phyloP scores from a whole-genome alignment of 2,329 filamentous ascomycete genomes.

The Lecanicillium sp. region DNA sequence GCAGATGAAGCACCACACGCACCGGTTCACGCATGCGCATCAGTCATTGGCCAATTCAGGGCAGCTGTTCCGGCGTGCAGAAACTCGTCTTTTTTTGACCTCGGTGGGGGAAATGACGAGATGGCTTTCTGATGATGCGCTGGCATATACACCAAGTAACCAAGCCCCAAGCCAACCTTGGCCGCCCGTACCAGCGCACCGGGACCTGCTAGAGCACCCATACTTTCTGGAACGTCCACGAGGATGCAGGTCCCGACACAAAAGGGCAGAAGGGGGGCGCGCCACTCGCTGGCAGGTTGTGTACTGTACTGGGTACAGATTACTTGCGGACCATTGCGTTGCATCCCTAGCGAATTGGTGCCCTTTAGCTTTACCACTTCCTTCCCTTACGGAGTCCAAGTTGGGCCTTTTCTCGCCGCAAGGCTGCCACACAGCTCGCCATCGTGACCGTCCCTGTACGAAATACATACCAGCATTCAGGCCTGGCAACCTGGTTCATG shows the following conservation, averaged over 20 bases:
- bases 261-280: background rate
- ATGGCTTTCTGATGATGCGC: conserved; percentile 3
- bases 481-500: background rate
- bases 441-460: background rate
- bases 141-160: no score
- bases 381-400: no score
- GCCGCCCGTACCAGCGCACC: conserved; percentile 3
- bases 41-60: conserved; percentile 6
- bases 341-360: background rate
- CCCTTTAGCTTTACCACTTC: background rate
- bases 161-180: no score
- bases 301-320: no score
- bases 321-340: background rate
- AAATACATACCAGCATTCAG: background rate
- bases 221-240: conserved; percentile 7
- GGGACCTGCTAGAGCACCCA: conserved; percentile 2
- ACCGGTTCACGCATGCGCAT: no score
- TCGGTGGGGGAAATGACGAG: no score
- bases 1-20: no score
- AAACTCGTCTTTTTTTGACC: background rate
- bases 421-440: conserved; percentile 1
- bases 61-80: background rate
- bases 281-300: background rate
- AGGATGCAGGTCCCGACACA: conserved; percentile 8
- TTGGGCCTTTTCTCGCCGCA: background rate